phyloP scores from a whole-genome alignment of 2,329 filamentous ascomycete species.

The Epichloe glyceriae region DNA sequence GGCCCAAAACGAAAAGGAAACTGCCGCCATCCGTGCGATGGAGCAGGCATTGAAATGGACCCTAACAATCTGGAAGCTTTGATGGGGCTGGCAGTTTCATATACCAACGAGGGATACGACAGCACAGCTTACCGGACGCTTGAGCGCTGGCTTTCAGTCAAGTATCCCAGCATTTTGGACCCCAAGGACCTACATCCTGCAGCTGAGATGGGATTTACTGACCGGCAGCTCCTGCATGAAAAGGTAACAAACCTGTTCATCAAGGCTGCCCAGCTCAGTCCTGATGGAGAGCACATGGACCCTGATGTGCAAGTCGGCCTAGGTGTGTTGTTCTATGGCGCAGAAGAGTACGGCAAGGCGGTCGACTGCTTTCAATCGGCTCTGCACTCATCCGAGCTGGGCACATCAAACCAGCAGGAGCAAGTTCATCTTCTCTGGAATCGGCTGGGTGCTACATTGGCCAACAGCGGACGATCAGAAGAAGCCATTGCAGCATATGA shows the following conservation, averaged over 20 bases:
- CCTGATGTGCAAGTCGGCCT: constrained; percentile 96
- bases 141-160: constrained; percentile 91
- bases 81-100: constrained; percentile 92
- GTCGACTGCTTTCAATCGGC: constrained; percentile 96
- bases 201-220: constrained; percentile 85
- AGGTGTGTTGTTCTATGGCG: constrained; percentile 93
- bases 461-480: constrained; percentile 85
- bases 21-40: constrained; percentile 83
- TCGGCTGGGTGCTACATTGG: constrained; percentile 84
- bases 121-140: constrained; percentile 91
- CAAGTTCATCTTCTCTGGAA: constrained; percentile 97
- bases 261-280: constrained; percentile 78
- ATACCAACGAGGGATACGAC: constrained; percentile 98
- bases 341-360: constrained; percentile 95
- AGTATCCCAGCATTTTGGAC: constrained; percentile 74
- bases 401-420: constrained; percentile 68
- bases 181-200: constrained; percentile 59
- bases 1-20: constrained; percentile 97
- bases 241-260: constrained; percentile 89
- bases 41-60: constrained; percentile 80
- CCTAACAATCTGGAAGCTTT: constrained; percentile 76
- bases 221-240: constrained; percentile 78
- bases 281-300: constrained; percentile 90
- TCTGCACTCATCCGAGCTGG: constrained; percentile 71
- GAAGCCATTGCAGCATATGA: constrained; percentile 96